Evolutionary conservation across 73 alveolate species (phyloP).

Genomic region (Paramecium tetraurelia): DNA sequence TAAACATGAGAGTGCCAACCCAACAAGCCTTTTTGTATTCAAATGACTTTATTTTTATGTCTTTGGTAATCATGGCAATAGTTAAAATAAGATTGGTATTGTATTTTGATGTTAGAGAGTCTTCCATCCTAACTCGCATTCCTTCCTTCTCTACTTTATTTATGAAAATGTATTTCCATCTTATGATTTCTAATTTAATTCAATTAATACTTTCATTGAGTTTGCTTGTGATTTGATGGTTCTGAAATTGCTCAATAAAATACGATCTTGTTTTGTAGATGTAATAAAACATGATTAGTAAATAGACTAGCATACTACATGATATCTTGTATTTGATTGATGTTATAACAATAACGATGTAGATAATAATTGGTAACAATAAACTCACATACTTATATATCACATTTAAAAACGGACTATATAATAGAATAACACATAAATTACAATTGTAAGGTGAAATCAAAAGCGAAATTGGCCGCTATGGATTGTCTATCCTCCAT

Average conservation of each 20-base stretch:
- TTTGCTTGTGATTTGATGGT: neutral
- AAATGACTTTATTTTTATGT: neutral
- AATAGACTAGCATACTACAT: neutral
- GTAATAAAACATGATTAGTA: neutral
- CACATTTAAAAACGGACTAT: neutral
- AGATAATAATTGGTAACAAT: neutral
- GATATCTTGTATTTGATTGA: neutral
- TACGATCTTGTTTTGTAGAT: constrained; percentile 14
- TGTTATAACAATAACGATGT: neutral
- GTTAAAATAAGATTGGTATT: neutral
- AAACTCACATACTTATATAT: neutral
- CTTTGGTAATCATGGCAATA: neutral
- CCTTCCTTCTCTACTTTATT: constrained; percentile 12
- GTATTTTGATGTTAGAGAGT: neutral
- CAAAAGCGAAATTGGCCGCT: neutral
- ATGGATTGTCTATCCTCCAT: neutral
- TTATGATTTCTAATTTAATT: constrained; percentile 1
- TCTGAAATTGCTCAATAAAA: neutral
- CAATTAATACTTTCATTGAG: neutral
- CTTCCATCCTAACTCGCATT: neutral
- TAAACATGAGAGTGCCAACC: neutral
- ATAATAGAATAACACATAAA: no score
- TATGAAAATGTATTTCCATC: constrained; percentile 30
- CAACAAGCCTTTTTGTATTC: neutral
- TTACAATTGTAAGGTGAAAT: neutral